Percentiles rank a stretch among this genome's conserved stretches.
Evolutionary conservation across 2,329 filamentous ascomycete species (phyloP).

Genomic region (Arthrobotrys conoides): DNA sequence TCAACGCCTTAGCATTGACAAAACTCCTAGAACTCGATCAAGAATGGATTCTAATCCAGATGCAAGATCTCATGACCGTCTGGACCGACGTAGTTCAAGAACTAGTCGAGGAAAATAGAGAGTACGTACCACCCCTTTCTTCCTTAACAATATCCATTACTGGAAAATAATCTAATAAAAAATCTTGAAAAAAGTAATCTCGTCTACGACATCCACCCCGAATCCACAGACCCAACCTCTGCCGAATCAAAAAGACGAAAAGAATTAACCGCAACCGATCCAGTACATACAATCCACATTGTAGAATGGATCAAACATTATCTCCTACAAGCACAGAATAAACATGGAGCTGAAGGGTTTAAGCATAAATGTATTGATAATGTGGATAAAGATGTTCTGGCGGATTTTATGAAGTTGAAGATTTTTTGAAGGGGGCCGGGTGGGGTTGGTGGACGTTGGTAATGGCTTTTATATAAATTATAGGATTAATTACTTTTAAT

Average conservation of each 20-base stretch:
- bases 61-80: conserved; percentile 81
- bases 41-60: conserved; percentile 72
- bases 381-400: conserved; percentile 80
- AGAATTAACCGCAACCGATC: conserved; percentile 73
- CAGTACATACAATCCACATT: conserved; percentile 77
- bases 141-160: not conserved
- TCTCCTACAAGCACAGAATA: conserved; percentile 73
- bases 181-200: conserved; percentile 27
- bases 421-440: conserved; percentile 34
- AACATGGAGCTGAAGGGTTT: conserved; percentile 77
- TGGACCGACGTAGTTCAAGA: conserved; percentile 81
- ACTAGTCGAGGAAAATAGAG: conserved; percentile 74
- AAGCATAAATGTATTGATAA: conserved; percentile 79
- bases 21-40: conserved; percentile 77
- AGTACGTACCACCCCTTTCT: conserved; percentile 66
- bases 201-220: conserved; percentile 62
- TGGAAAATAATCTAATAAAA: too few relatives aligned
- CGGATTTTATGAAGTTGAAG: conserved; percentile 71
- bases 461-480: not conserved
- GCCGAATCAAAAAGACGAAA: conserved; percentile 61
- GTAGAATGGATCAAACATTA: conserved; percentile 76
- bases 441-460: not conserved
- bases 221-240: conserved; percentile 36
- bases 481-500: not conserved
- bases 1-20: conserved; percentile 80